Percentiles rank a stretch among this genome's conserved stretches.
phyloP scores from a whole-genome alignment of 768 basidiomycete species.

The Rhodotorula toruloides region DNA sequence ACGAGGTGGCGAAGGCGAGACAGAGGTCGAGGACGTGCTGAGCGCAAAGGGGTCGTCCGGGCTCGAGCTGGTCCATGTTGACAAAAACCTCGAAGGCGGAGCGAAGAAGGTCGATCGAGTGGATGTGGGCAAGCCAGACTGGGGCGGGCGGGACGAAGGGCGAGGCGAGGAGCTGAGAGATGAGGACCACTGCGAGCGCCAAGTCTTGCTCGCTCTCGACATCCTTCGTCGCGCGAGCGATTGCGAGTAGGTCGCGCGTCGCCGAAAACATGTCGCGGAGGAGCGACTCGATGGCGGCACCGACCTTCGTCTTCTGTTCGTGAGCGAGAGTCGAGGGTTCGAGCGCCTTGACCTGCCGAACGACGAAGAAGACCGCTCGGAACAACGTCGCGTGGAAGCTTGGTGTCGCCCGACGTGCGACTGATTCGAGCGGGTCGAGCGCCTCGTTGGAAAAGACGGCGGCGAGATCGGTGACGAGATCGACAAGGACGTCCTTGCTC shows the following conservation, averaged over 20 bases:
- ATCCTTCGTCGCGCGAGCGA: conserved; percentile 55
- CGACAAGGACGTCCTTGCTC: conserved; percentile 51
- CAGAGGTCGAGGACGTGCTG: conserved; percentile 74
- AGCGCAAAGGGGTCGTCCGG: conserved; percentile 51
- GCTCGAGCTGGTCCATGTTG: conserved; percentile 51
- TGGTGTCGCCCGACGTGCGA: conserved; percentile 60
- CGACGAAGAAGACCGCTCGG: conserved; percentile 72
- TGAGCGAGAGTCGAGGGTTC: conserved; percentile 50
- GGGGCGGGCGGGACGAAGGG: conserved; percentile 65
- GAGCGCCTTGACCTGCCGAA: conserved; percentile 59
- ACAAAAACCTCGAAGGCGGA: conserved; percentile 50
- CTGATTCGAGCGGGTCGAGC: conserved; percentile 67
- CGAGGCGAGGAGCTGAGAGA: conserved; percentile 67
- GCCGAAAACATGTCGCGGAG: conserved; percentile 61
- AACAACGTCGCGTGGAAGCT: conserved; percentile 76
- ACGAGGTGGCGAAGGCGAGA: conserved; percentile 68
- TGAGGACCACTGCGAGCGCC: conserved; percentile 73
- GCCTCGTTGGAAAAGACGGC: conserved; percentile 65
- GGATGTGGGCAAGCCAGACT: conserved; percentile 71
- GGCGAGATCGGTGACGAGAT: conserved; percentile 59
- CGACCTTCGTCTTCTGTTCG: conserved; percentile 52
- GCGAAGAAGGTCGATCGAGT: conserved; percentile 72
- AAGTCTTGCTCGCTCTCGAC: conserved; percentile 66
- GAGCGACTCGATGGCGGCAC: conserved; percentile 46
- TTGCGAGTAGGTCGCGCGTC: conserved; percentile 60